A percentile compares a stretch with the other conserved stretches of the same genome.
Evolutionary conservation across 768 basidiomycete species (phyloP).

Genomic region (Porphyrellus cyaneotinctus): DNA sequence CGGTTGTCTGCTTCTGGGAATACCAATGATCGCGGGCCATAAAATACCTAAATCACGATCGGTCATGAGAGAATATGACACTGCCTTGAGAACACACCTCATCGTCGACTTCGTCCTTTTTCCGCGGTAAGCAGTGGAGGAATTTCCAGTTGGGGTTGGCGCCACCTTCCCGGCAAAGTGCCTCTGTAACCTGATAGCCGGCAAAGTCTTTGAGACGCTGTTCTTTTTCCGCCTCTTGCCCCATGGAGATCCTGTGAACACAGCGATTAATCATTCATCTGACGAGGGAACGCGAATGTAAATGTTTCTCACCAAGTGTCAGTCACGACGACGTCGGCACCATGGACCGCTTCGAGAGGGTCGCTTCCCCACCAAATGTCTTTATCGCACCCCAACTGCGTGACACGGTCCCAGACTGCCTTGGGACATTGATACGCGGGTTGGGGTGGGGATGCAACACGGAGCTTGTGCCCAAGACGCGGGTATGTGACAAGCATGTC

Average conservation of each 20-base stretch:
- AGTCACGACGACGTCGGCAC: conserved; percentile 93
- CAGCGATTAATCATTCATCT: not conserved
- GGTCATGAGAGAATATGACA: not conserved
- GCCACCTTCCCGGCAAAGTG: conserved; percentile 73
- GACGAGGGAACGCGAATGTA: not conserved
- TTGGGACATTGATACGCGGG: conserved; percentile 59
- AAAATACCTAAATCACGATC: conserved; percentile 64
- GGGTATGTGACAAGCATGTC: conserved; percentile 97
- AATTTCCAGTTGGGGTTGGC: conserved; percentile 90
- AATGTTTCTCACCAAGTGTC: conserved; percentile 77
- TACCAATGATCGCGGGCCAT: conserved; percentile 85
- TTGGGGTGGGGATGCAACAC: conserved; percentile 74
- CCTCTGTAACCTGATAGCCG: conserved; percentile 93
- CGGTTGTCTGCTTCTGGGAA: conserved; percentile 96
- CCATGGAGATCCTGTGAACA: conserved; percentile 89
- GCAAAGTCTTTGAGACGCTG: conserved; percentile 81
- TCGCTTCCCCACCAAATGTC: conserved; percentile 70
- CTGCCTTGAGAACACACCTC: conserved; percentile 50
- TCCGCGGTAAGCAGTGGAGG: conserved; percentile 93
- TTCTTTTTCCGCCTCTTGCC: conserved; percentile 91
- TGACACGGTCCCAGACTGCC: conserved; percentile 78
- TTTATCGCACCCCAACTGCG: conserved; percentile 68
- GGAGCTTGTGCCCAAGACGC: conserved; percentile 81
- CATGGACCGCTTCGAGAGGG: conserved; percentile 81
- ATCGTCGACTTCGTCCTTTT: conserved; percentile 91